phyloP scores from a whole-genome alignment of 1,284 basidiomycete genomes.

The Apiotrichum akiyoshidainum region DNA sequence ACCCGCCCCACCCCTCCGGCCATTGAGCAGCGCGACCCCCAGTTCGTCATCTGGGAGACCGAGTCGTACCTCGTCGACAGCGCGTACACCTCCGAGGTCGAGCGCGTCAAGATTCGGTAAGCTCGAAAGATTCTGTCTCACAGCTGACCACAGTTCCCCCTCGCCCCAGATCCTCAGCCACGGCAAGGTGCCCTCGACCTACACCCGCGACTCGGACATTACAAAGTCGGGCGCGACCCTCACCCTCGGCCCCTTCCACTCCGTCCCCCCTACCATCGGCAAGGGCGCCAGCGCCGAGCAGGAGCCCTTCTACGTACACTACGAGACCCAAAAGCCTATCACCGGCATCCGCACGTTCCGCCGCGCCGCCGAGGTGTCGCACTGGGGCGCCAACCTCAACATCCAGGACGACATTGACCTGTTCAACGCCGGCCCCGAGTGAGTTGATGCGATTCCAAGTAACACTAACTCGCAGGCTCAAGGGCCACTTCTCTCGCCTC shows the following conservation, averaged over 20 bases:
- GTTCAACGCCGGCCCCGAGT: constrained; percentile 84
- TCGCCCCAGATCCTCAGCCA: constrained; percentile 66
- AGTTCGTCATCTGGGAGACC: constrained; percentile 72
- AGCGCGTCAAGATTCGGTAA: constrained; percentile 80
- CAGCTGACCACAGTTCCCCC: constrained; percentile 56
- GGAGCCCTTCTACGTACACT: constrained; percentile 70
- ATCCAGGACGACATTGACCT: constrained; percentile 83
- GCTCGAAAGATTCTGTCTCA: constrained; percentile 28
- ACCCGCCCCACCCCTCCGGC: constrained; percentile 70
- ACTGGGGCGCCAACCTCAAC: constrained; percentile 94
- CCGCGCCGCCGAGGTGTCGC: constrained; percentile 83
- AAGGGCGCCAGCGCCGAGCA: constrained; percentile 56
- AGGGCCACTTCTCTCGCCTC: constrained; percentile 92
- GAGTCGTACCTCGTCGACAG: constrained; percentile 67
- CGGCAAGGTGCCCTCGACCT: constrained; percentile 53
- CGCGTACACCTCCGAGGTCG: constrained; percentile 74
- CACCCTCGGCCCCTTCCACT: constrained; percentile 81
- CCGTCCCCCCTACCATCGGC: constrained; percentile 61
- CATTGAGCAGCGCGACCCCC: constrained; percentile 73
- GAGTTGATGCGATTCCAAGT: constrained; percentile 46
- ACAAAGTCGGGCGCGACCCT: constrained; percentile 76
- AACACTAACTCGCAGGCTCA: constrained; percentile 60
- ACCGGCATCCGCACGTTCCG: constrained; percentile 69
- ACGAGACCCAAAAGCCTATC: constrained; percentile 73
- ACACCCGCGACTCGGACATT: constrained; percentile 44